Conservation (phyloP, 164 flowering plant species). For the Vitis rotundifolia region DNA sequence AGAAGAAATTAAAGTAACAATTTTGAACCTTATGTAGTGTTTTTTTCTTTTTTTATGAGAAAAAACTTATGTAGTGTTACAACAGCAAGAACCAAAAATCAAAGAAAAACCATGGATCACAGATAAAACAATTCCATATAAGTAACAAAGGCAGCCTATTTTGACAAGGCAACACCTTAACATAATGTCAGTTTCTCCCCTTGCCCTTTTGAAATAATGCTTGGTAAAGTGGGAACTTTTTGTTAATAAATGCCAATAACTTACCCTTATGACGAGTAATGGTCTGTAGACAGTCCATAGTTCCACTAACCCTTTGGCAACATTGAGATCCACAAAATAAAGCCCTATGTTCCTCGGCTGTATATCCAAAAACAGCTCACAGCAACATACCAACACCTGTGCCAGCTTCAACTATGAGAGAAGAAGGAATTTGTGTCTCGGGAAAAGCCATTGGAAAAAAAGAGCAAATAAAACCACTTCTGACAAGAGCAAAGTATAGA, state of each 20-base stretch:
- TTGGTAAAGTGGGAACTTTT: neutral
- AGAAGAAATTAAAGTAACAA: neutral
- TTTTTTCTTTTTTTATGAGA: no score
- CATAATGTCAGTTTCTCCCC: neutral
- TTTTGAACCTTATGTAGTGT: neutral
- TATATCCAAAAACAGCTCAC: neutral
- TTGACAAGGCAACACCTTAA: neutral
- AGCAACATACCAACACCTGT: constrained; percentile 9
- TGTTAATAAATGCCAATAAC: neutral
- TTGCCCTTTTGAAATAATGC: neutral
- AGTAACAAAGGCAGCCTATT: neutral
- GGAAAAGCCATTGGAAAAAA: neutral
- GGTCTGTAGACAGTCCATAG: constrained; percentile 34
- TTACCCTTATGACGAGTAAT: constrained; percentile 34
- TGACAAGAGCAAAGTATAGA: neutral
- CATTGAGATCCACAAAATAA: constrained; percentile 31
- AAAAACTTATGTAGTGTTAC: neutral
- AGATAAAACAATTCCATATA: neutral
- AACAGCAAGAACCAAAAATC: neutral
- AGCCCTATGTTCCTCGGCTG: neutral
- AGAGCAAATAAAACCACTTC: neutral
- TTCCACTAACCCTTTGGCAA: constrained; percentile 43
- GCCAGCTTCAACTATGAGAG: constrained; percentile 10
- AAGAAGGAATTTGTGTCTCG: neutral
- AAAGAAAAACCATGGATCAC: neutral